These are phyloP conservation scores for Acrocalymma vagum DNA, from an alignment of 2,329 filamentous ascomycete species.

Conservation along the genomic window DNA sequence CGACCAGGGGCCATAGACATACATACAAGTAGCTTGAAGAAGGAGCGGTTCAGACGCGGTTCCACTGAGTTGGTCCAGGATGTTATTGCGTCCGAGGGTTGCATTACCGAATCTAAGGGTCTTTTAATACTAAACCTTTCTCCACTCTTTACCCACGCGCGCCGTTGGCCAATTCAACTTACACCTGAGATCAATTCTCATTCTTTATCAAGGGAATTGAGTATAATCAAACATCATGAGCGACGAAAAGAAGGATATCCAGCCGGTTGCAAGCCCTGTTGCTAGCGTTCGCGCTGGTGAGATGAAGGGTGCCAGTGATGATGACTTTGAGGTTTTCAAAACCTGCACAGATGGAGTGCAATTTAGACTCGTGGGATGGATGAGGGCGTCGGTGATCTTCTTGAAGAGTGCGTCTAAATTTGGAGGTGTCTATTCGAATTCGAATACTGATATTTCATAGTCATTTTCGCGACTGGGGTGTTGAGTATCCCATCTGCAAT, in stretches of 20 bases:
- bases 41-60: too few species aligned
- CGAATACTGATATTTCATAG: slow-evolving; percentile 14
- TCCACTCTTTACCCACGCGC: too few species aligned
- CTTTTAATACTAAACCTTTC: too few species aligned
- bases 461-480: slow-evolving; percentile 58
- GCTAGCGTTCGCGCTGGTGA: slow-evolving; percentile 16
- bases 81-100: too few species aligned
- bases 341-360: slow-evolving; percentile 56
- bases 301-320: slow-evolving; percentile 31
- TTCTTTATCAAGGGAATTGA: slow-evolving; percentile 7
- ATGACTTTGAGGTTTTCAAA: slow-evolving; percentile 59
- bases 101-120: too few species aligned
- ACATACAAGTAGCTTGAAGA: too few species aligned
- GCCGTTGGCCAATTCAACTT: too few species aligned
- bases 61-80: too few species aligned
- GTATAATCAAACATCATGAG: slow-evolving; percentile 11
- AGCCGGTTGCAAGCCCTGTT: slow-evolving; percentile 3
- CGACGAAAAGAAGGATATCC: slow-evolving; percentile 28
- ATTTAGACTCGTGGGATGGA: slow-evolving; percentile 62
- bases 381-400: slow-evolving; percentile 59
- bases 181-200: too few species aligned
- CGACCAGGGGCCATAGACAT: too few species aligned
- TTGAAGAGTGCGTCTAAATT: slow-evolving; percentile 49
- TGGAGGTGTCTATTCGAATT: too few species aligned
- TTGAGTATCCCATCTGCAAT: slow-evolving; percentile 56